Evolutionary conservation across 345 rosid species (phyloP).

Genomic region (Acer negundo): DNA sequence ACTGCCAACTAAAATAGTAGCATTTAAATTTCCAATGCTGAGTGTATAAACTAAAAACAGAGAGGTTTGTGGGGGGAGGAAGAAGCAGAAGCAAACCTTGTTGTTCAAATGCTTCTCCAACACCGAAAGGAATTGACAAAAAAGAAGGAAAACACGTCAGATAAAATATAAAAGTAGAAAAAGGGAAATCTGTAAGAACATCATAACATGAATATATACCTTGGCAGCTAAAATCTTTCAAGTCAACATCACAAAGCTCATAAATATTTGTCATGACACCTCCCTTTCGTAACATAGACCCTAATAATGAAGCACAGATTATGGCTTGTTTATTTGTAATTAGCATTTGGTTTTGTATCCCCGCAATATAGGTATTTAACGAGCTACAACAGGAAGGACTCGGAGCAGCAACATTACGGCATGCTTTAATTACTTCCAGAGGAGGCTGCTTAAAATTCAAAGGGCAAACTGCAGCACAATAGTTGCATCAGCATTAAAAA

Average conservation of each 20-base stretch:
- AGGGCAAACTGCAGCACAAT: constrained; percentile 78
- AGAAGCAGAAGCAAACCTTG: constrained; percentile 56
- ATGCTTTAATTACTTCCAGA: constrained; percentile 73
- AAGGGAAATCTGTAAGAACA: constrained; percentile 3
- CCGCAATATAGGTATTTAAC: constrained; percentile 70
- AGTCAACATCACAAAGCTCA: constrained; percentile 94
- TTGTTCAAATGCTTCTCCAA: constrained; percentile 70
- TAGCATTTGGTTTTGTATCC: constrained; percentile 89
- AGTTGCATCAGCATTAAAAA: constrained; percentile 15
- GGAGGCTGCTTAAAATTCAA: constrained; percentile 78
- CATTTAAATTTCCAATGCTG: neutral
- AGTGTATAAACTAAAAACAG: constrained; percentile 2
- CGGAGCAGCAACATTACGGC: constrained; percentile 86
- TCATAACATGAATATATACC: constrained; percentile 38
- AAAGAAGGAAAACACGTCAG: constrained; percentile 31
- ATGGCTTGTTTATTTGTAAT: constrained; percentile 97
- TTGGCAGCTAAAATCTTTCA: constrained; percentile 96
- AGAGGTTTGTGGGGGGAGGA: neutral
- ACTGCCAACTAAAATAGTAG: neutral
- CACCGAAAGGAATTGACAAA: constrained; percentile 31
- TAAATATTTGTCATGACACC: constrained; percentile 89
- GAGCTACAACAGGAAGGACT: constrained; percentile 96
- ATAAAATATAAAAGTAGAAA: constrained; percentile 14
- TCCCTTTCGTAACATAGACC: constrained; percentile 76
- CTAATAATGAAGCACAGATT: constrained; percentile 81